Evolutionary conservation across 2,329 filamentous ascomycete genomes (phyloP), one percentile per base, ranked within the genome.

Genomic region (Ploettnerulaceae sp.): DNA sequence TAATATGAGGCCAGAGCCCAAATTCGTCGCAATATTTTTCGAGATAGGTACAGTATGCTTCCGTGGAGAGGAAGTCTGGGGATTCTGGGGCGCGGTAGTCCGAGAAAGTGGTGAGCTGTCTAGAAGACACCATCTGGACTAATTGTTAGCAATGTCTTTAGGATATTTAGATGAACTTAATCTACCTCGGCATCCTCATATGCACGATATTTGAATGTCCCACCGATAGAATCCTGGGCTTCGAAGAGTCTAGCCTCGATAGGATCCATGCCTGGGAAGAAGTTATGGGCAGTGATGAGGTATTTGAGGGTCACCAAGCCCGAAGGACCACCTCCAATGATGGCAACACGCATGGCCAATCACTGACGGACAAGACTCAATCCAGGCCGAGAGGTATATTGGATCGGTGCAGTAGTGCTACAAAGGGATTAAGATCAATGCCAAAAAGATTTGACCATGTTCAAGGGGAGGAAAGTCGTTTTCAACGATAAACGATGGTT

Each of bases 21-120:
- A 72, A 74, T 1, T 63, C 49, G 4, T 57, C 61, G 18, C 60
- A 63, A 35, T 74, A 75, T 17, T 56, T 58, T 4, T 65, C 59
- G 7, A 75, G 69, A 45, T 75, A 75, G 9, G 61, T 40, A 12
- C 70, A 62, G 48, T 73, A 75, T 2, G 58, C 55, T 6, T 61
- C 51, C 0, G 68, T 64, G 2, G 65, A 66, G 6, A 73, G 52
- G 47, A 75, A 75, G 49, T 74, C 71, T 6, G 71, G 67, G 1
- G 65, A 65, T 7, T 70, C 64, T 1, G 61, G 39, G 1, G 68
- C 60, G 2, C 72, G 67, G 48, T 71, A 72, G 52, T 75, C 72
- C 1, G 72, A 75, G 51, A 75, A 76, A 14, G 68, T 61, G 0
- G 72, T 75, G 7, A 76, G 62, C 33, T 73, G 71, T 50, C 73